Conservation (phyloP, 352 stramenopile genomes). For the Pseudoperonospora humuli region DNA sequence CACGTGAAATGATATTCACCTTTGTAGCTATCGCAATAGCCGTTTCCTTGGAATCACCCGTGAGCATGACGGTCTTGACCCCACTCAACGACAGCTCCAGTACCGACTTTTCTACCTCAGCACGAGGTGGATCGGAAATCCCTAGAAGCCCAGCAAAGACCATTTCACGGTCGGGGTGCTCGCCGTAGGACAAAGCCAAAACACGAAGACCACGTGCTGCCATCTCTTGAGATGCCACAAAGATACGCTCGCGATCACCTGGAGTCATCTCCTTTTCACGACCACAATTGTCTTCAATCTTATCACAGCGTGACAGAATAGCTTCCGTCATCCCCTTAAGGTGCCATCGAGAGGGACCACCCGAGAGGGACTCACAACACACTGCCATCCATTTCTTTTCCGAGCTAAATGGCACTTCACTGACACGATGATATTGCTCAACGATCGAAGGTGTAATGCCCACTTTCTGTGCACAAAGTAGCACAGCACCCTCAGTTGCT, state of each 20-base stretch:
- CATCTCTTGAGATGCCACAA: constrained; percentile 57
- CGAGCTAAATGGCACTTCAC: constrained; percentile 93
- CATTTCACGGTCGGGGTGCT: constrained; percentile 73
- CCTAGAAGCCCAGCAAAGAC: constrained; percentile 91
- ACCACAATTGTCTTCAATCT: constrained; percentile 67
- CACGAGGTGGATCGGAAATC: constrained; percentile 81
- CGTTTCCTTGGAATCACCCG: constrained; percentile 93
- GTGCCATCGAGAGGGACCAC: constrained; percentile 53
- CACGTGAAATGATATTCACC: constrained; percentile 85
- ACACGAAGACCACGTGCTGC: constrained; percentile 75
- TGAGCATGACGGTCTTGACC: constrained; percentile 89
- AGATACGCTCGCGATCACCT: constrained; percentile 55
- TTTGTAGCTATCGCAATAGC: constrained; percentile 91
- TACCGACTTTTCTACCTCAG: constrained; percentile 59
- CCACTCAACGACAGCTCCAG: constrained; percentile 42
- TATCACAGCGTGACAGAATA: constrained; percentile 64
- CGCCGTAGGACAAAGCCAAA: constrained; percentile 85
- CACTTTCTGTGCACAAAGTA: constrained; percentile 62
- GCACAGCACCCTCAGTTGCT: constrained; percentile 66
- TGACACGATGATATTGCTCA: constrained; percentile 60
- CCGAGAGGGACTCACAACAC: constrained; percentile 42
- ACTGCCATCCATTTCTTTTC: constrained; percentile 97
- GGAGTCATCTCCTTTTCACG: constrained; percentile 56
- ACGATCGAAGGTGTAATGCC: constrained; percentile 35
- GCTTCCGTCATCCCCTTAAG: constrained; percentile 81